phyloP scores from a whole-genome alignment of 1,284 basidiomycete genomes.

The Ustilago vetiveriae region DNA sequence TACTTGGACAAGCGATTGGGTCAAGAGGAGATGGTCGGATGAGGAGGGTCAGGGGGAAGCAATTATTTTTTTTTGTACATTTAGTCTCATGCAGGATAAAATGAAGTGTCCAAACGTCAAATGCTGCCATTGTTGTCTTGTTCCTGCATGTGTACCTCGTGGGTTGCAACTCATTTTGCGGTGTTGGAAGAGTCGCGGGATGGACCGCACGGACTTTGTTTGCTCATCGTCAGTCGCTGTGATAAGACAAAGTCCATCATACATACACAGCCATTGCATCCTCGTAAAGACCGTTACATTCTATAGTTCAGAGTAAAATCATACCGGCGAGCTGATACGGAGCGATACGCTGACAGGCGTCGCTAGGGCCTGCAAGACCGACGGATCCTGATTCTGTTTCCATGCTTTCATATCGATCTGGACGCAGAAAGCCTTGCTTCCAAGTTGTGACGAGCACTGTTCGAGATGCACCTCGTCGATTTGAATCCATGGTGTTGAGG shows the following conservation, averaged over 20 bases:
- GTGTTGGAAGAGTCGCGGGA: too few species aligned
- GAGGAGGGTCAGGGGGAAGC: background rate
- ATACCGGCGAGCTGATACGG: slow-evolving; percentile 1
- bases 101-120: too few species aligned
- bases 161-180: too few species aligned
- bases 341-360: slow-evolving; percentile 17
- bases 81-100: background rate
- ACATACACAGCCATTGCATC: too few species aligned
- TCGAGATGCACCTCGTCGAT: slow-evolving; percentile 8
- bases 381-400: slow-evolving; percentile 19
- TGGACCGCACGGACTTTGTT: too few species aligned
- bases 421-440: slow-evolving; percentile 5
- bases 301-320: background rate
- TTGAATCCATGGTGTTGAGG: slow-evolving; percentile 19
- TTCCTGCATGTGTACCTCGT: too few species aligned
- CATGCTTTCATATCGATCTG: slow-evolving; percentile 22
- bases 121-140: too few species aligned
- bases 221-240: too few species aligned
- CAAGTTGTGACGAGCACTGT: background rate
- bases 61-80: slow-evolving; percentile 1
- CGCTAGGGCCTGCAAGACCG: slow-evolving; percentile 13
- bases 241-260: too few species aligned
- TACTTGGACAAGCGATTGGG: background rate
- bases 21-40: background rate
- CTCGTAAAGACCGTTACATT: too few species aligned